Evolutionary conservation across 768 basidiomycete species (phyloP).

Genomic region (Candolleomyces efflorescens): DNA sequence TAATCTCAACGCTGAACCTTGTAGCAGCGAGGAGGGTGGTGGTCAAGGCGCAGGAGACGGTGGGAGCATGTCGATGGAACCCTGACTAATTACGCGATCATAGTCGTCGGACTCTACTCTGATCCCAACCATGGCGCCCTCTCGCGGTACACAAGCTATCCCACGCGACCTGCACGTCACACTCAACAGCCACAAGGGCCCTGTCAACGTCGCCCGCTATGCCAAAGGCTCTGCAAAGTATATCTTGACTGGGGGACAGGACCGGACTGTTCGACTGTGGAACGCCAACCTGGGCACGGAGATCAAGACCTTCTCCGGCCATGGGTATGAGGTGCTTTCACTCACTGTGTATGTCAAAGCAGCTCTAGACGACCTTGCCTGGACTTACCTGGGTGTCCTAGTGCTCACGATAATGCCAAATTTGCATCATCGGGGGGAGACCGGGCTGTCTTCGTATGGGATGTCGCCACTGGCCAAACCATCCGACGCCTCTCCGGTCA

Average conservation of each 20-base stretch:
- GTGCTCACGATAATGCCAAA: conserved; percentile 89
- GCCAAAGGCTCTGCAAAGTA: conserved; percentile 88
- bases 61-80: not conserved
- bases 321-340: conserved; percentile 94
- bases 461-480: conserved; percentile 84
- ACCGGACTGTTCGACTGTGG: conserved; percentile 86
- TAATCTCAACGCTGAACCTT: too few relatives aligned
- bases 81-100: conserved; percentile 1
- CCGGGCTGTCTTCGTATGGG: conserved; percentile 91
- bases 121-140: conserved; percentile 41
- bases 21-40: not conserved
- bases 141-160: conserved; percentile 47
- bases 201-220: conserved; percentile 89
- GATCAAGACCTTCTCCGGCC: conserved; percentile 87
- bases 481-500: conserved; percentile 84
- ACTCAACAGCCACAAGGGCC: conserved; percentile 68
- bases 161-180: conserved; percentile 61
- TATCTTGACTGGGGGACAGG: conserved; percentile 89
- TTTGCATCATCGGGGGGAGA: conserved; percentile 96
- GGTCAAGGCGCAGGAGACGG: not conserved
- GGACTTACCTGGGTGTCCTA: not conserved
- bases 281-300: conserved; percentile 84
- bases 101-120: conserved; percentile 4
- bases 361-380: not conserved
- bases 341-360: conserved; percentile 67